A percentile compares a stretch with the other conserved stretches of the same genome.
Evolutionary conservation across 768 basidiomycete species (phyloP).

Genomic region (Boletus barrowsii): DNA sequence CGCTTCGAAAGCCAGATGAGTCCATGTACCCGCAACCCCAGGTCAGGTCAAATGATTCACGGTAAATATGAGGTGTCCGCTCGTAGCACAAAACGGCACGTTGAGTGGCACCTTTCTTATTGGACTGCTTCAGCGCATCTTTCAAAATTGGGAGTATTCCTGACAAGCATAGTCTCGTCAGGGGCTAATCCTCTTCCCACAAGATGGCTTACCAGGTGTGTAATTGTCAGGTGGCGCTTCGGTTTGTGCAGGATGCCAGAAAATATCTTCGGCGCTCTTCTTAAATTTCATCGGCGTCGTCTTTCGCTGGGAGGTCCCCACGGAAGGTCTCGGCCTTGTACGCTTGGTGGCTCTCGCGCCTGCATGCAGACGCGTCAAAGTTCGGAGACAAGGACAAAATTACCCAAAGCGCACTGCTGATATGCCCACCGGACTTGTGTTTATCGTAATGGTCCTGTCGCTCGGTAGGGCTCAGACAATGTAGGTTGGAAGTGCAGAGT

Average conservation of each 20-base stretch:
- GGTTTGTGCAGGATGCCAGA: slow-evolving; percentile 58
- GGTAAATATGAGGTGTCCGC: slow-evolving; percentile 53
- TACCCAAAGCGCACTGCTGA: slow-evolving; percentile 2
- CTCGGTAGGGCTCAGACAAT: slow-evolving; percentile 32
- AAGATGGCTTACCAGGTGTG: slow-evolving; percentile 58
- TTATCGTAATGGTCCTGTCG: slow-evolving; percentile 55
- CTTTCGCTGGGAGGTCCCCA: background rate
- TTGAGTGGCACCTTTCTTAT: slow-evolving; percentile 45
- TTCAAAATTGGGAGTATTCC: slow-evolving; percentile 66
- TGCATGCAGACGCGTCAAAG: slow-evolving; percentile 14
- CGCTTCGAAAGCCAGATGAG: slow-evolving; percentile 2
- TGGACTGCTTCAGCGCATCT: slow-evolving; percentile 49
- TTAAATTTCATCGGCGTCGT: background rate
- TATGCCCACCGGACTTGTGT: slow-evolving; percentile 37
- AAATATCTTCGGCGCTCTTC: slow-evolving; percentile 42
- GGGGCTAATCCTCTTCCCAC: slow-evolving; percentile 5
- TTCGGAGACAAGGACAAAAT: background rate
- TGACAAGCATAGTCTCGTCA: slow-evolving; percentile 24
- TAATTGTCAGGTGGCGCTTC: slow-evolving; percentile 51
- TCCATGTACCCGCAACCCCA: slow-evolving; percentile 74
- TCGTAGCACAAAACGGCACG: slow-evolving; percentile 67
- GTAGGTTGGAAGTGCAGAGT: slow-evolving; percentile 47
- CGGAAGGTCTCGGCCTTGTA: slow-evolving; percentile 14
- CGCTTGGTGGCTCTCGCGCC: slow-evolving; percentile 3
- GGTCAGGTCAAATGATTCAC: slow-evolving; percentile 55